A percentile compares a stretch with the other conserved stretches of the same genome.
These are phyloP conservation scores for Colletotrichum gloeosporioides DNA, from an alignment of 2,329 filamentous ascomycete genomes.

Conservation along the genomic window DNA sequence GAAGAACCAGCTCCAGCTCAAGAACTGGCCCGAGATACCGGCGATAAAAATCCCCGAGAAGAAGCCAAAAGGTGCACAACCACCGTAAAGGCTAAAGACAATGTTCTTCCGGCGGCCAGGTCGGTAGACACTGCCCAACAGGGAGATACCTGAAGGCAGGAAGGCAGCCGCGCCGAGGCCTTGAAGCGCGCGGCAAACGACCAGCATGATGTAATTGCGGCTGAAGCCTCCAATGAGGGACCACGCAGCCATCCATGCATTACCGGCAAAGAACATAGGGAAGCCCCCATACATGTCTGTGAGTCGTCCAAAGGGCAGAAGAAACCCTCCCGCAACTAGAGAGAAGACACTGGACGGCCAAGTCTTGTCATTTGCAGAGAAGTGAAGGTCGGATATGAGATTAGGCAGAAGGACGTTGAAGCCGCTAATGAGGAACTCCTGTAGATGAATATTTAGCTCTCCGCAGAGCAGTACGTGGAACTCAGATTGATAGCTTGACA, in stretches of 20 bases:
- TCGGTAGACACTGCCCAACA: neutral
- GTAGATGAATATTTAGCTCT: neutral
- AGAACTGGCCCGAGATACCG: neutral
- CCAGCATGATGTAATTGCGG: constrained; percentile 67
- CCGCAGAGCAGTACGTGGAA: neutral
- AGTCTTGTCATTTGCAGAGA: constrained; percentile 36
- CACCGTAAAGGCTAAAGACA: neutral
- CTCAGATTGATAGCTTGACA: neutral
- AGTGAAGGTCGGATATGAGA: neutral
- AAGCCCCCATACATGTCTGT: neutral
- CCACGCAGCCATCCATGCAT: constrained; percentile 67
- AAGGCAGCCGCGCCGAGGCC: constrained; percentile 73
- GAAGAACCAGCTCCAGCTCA: neutral
- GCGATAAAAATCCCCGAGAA: neutral
- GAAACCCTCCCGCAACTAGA: constrained; percentile 56
- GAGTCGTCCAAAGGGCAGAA: neutral
- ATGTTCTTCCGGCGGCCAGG: neutral
- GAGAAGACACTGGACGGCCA: constrained; percentile 70
- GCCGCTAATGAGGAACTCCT: neutral
- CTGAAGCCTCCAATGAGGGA: constrained; percentile 71
- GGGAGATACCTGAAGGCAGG: constrained; percentile 59
- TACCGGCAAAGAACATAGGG: neutral
- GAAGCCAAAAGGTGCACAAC: neutral
- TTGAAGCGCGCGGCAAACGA: constrained; percentile 71
- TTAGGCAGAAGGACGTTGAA: neutral